Conservation (phyloP, 2,329 filamentous ascomycete genomes). For the Epichloe hybrida region DNA sequence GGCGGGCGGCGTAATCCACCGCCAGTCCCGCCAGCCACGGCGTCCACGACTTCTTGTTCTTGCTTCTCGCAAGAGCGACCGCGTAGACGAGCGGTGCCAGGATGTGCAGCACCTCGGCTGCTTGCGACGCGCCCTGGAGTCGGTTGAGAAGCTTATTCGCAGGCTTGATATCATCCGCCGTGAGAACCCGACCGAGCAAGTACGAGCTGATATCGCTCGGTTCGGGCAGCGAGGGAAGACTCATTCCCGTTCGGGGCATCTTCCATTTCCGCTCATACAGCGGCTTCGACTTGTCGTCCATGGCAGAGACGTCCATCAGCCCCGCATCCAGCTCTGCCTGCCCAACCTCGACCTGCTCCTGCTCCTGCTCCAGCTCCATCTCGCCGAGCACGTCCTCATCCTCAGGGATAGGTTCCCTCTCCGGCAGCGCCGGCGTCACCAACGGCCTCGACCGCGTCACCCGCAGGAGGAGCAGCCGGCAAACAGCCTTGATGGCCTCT, state of each 20-base stretch:
- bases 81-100: conserved; percentile 80
- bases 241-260: conserved; percentile 89
- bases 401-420: conserved; percentile 63
- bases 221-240: conserved; percentile 69
- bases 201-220: conserved; percentile 75
- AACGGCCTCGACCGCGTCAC: conserved; percentile 74
- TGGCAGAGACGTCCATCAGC: conserved; percentile 22
- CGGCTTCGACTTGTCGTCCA: conserved; percentile 10
- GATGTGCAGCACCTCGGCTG: conserved; percentile 86
- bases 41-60: conserved; percentile 69
- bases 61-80: conserved; percentile 58
- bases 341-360: conserved; percentile 29
- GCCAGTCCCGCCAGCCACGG: conserved; percentile 81
- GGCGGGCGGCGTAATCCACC: conserved; percentile 79
- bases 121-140: conserved; percentile 56
- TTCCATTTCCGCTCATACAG: conserved; percentile 53
- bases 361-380: conserved; percentile 17
- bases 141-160: conserved; percentile 76
- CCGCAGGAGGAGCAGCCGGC: conserved; percentile 64
- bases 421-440: conserved; percentile 71
- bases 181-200: conserved; percentile 78
- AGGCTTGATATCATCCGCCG: conserved; percentile 92
- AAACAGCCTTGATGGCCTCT: conserved; percentile 76
- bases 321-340: conserved; percentile 24
- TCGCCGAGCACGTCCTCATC: conserved; percentile 32